A percentile compares a stretch with the other conserved stretches of the same genome.
Evolutionary conservation across 73 alveolate species (phyloP).

Genomic region (Halteria grandinella): DNA sequence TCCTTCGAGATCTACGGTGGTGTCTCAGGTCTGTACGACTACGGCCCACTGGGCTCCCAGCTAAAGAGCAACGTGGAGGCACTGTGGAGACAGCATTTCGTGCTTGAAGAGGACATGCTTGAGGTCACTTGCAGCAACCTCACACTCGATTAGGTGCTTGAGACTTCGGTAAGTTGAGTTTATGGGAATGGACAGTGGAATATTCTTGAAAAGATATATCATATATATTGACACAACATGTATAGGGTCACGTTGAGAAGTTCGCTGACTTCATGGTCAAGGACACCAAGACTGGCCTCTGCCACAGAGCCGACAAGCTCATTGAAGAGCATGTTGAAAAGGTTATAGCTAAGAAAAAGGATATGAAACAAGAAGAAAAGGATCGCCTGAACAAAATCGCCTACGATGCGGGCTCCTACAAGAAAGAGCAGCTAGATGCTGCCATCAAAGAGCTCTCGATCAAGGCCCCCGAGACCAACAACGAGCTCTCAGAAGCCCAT

Average conservation of each 20-base stretch:
- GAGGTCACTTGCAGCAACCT: conserved; percentile 92
- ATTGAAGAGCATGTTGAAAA: conserved; percentile 86
- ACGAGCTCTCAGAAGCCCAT: conserved; percentile 94
- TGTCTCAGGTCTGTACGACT: conserved; percentile 98
- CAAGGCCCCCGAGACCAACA: conserved; percentile 96
- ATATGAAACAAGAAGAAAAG: conserved; percentile 80
- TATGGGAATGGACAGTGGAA: no score
- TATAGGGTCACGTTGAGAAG: conserved; percentile 98
- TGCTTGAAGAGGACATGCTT: conserved; percentile 96
- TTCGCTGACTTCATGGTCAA: conserved; percentile 98
- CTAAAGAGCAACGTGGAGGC: conserved; percentile 90
- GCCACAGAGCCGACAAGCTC: conserved; percentile 98
- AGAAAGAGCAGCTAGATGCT: conserved; percentile 82
- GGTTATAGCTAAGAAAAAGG: conserved; percentile 71
- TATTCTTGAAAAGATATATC: neutral
- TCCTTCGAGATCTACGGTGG: conserved; percentile 98
- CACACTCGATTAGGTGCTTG: conserved; percentile 92
- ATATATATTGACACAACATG: no score
- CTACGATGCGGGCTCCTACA: conserved; percentile 80
- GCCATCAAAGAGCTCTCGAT: conserved; percentile 81
- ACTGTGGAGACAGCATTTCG: conserved; percentile 97
- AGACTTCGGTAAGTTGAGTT: conserved; percentile 77
- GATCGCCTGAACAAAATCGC: conserved; percentile 72
- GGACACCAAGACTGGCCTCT: conserved; percentile 91
- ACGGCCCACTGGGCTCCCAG: conserved; percentile 99